These are phyloP conservation scores for Mortierella sp. DNA, from an alignment of 371 early-diverging fungal genomes.

Conservation along the genomic window DNA sequence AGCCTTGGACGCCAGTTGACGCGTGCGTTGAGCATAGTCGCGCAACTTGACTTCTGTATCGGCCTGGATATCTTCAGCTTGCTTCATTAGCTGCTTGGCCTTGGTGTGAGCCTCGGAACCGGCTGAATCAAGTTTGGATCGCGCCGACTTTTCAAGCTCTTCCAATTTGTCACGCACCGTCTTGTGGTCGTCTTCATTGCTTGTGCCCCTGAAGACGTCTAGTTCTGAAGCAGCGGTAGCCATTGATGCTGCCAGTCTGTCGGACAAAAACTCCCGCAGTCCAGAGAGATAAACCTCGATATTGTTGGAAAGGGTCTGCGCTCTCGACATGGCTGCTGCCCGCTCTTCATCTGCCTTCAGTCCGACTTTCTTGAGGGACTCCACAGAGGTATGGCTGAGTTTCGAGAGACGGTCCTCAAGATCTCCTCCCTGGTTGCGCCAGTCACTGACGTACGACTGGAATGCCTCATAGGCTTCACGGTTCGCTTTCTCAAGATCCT, in stretches of 20 bases:
- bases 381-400: conserved; percentile 18
- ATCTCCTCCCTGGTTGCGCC: conserved; percentile 17
- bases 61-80: conserved; percentile 34
- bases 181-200: conserved; percentile 33
- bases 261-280: conserved; percentile 30
- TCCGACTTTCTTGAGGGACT: conserved; percentile 33
- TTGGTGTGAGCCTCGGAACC: conserved; percentile 60
- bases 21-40: conserved; percentile 20
- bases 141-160: conserved; percentile 25
- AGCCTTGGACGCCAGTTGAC: conserved; percentile 14
- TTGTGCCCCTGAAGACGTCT: conserved; percentile 37
- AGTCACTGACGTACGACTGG: conserved; percentile 41
- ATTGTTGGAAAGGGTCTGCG: conserved; percentile 22
- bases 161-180: conserved; percentile 24
- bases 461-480: conserved; percentile 24
- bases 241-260: conserved; percentile 35
- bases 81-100: conserved; percentile 31
- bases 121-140: conserved; percentile 37
- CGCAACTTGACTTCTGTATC: conserved; percentile 24
- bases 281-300: conserved; percentile 38
- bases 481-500: neutral
- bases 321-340: conserved; percentile 20
- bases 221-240: conserved; percentile 35
- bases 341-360: conserved; percentile 22
- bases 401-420: conserved; percentile 26